A percentile compares a stretch with the other conserved stretches of the same genome.
These are phyloP conservation scores for Odonthalia washingtoniensis DNA, from an alignment of 31 red algal genomes.

Conservation along the genomic window DNA sequence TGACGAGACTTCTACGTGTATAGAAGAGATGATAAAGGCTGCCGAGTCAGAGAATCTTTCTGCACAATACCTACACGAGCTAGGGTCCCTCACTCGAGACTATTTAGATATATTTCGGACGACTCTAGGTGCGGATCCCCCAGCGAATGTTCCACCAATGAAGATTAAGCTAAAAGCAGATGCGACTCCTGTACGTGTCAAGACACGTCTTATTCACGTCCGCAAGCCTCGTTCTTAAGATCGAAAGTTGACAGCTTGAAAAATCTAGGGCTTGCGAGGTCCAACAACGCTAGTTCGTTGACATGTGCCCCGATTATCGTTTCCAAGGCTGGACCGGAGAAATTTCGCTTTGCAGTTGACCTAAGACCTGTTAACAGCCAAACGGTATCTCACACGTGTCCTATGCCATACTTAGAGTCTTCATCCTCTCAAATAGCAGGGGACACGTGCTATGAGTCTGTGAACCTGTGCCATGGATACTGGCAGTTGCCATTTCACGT, in stretches of 20 bases:
- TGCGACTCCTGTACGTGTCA: too few species aligned
- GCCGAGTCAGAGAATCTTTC: too few species aligned
- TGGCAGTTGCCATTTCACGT: background rate
- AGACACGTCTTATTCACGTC: background rate
- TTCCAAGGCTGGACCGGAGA: background rate
- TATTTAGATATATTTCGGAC: too few species aligned
- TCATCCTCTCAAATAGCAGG: background rate
- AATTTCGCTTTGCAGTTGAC: background rate
- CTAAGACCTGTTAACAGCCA: background rate
- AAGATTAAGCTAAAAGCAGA: too few species aligned
- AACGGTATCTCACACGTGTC: background rate
- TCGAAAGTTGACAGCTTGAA: background rate
- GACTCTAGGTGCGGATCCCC: too few species aligned
- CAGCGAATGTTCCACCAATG: too few species aligned
- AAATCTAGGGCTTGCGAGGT: background rate
- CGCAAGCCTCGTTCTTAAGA: background rate
- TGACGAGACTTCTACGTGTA: too few species aligned
- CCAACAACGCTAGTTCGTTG: background rate
- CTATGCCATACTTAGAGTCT: conserved; percentile 6
- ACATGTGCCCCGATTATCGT: background rate
- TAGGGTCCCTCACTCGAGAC: too few species aligned
- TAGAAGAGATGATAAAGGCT: too few species aligned
- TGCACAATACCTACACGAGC: too few species aligned
- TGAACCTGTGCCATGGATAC: background rate
- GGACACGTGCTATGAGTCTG: background rate